Base-by-base conservation (phyloP, 805 yeast species). In the Starmerella stigmatis region DNA sequence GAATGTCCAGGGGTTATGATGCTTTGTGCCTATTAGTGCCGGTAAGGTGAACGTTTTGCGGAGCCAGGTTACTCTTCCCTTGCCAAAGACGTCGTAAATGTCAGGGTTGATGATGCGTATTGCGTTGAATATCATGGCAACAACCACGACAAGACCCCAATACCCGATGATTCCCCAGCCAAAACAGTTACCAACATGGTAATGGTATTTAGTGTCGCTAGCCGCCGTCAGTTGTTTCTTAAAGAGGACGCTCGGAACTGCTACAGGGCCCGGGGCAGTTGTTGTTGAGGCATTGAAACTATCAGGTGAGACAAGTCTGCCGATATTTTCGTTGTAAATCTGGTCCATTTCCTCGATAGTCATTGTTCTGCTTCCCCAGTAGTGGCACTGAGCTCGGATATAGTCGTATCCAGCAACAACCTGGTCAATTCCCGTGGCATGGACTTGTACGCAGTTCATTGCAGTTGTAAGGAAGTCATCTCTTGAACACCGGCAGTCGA, bases 1-100 rank as follows among this genome's bases (percentile, higher is more conserved):
- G 15, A 59, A 26, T 7, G 46, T 44, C 38, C 55, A 39, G 0
- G 66, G 64, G 16, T 51, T 52, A 19, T 55, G 55, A 34, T 65
- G 69, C 11, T 46, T 45, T 21, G 49, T 49, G 16, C 59, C 57
- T 13, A 56, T 39, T 2, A 59, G 44, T 4, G 68, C 63, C 1
- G 69, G 69, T 15, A 65, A 38, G 2, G 65, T 53, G 5, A 65
- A 35, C 15, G 41, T 34, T 34, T 57, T 56, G 12, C 66, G 54
- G 12, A 64, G 20, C 27, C 47, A 43, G 13, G 52, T 48, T 3
- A 50, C 44, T 9, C 40, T 32, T 8, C 35, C 41, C 5, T 3
- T 63, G 61, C 46, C 64, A 13, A 66, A 42, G 13, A 52, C 44
- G 60, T 60, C 64, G 60, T 52, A 62, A 47, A 43, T 40, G 20